Evolutionary conservation across 495 filamentous ascomycete genomes (phyloP), one percentile per base, ranked within the genome.

Genomic region (Tuber indicum): DNA sequence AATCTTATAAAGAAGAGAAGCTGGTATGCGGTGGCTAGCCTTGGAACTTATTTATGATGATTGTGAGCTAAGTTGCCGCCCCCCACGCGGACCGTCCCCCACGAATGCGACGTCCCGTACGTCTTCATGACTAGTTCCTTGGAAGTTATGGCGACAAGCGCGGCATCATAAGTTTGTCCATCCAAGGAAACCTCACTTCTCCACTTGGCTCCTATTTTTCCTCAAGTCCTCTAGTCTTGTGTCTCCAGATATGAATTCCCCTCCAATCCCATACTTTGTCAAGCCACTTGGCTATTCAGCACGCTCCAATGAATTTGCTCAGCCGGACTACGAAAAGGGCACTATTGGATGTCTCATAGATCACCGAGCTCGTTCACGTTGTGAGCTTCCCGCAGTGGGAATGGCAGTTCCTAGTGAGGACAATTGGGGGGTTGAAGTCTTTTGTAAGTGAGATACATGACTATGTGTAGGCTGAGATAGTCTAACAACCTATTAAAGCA

Each of bases 291-390:
- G 71, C n/a, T 19, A 78, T 41, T 72, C 81, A 17, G 71, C 76
- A 43, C 46, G 45, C 14, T 36, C 86, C n/a, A 86, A 85, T 70
- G 73, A 76, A 3, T 87, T 86, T 75, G 71, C 79, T n/a, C 47
- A 49, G 17, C 14, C 3, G 47, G 21, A 19, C 47, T 23, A 49
- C 21, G 17, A 16, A 16, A 49, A 49, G 14, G 47, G 47, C 47
- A 88, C 85, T 0, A 84, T 89, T 74, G 85, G 83, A 44, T 81
- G 85, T 5, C 84, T 90, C 43, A 78, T 90, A 41, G 84, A 86
- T 32, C 49, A 75, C 36, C 87, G 87, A 78, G 86, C 86, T 44
- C 72, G 75, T 74, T 83, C 85, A 0, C 5, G 16, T 49, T 49
- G 6, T 49, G 62, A 83, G 17, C 66, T n/a, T 12, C 84, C 84